Percentiles rank a stretch among this genome's conserved stretches.
These are phyloP conservation scores for Plasmodium gallinaceum DNA, from an alignment of 169 alveolate species.

Conservation along the genomic window DNA sequence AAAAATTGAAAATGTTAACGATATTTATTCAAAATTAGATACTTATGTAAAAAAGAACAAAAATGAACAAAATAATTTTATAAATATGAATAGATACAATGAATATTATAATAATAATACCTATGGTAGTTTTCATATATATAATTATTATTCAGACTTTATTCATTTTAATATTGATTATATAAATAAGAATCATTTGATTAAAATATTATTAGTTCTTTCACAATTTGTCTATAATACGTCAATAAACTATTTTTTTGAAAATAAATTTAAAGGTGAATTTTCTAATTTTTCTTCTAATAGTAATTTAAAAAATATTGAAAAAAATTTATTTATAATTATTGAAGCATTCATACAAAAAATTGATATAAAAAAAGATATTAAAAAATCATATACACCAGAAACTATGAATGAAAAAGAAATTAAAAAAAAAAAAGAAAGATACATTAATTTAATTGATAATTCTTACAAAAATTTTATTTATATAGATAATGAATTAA, in stretches of 20 bases:
- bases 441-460: conserved; percentile 53
- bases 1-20: background rate
- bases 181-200: conserved; percentile 70
- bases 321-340: conserved; percentile 34
- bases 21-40: background rate
- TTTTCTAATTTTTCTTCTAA: background rate
- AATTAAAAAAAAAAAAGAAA: conserved; percentile 43
- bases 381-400: conserved; percentile 55
- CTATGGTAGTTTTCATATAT: conserved; percentile 51
- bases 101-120: conserved; percentile 36
- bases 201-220: conserved; percentile 45
- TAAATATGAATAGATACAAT: conserved; percentile 15
- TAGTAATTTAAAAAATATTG: conserved; percentile 8
- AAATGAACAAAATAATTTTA: background rate
- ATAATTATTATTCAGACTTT: conserved; percentile 31
- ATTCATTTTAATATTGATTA: conserved; percentile 40
- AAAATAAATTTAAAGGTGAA: background rate
- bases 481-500: conserved; percentile 50
- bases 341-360: conserved; percentile 66
- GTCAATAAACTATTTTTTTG: background rate
- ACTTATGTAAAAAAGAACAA: background rate
- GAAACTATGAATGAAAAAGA: conserved; percentile 68
- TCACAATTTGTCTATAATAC: conserved; percentile 54
- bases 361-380: conserved; percentile 55
- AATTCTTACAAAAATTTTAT: conserved; percentile 60